Conservation (phyloP, 2,329 filamentous ascomycete species). For the Colletotrichum sp. region DNA sequence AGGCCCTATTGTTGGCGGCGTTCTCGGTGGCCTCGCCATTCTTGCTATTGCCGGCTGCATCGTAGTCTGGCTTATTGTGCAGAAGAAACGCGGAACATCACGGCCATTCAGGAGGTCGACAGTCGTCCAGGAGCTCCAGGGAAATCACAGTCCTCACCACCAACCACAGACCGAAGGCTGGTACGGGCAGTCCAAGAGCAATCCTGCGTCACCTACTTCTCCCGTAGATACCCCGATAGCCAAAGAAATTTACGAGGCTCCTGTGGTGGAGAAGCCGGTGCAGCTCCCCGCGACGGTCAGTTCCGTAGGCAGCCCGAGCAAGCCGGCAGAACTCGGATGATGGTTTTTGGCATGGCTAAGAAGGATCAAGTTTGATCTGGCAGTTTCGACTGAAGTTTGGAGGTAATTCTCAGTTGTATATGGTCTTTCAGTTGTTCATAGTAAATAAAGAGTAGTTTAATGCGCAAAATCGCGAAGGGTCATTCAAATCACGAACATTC, state of each 20-base stretch:
- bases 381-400: not conserved
- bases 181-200: not conserved
- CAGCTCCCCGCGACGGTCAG: not conserved
- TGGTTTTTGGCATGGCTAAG: not conserved
- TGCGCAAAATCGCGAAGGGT: not conserved
- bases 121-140: not conserved
- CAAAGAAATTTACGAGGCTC: not conserved
- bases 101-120: not conserved
- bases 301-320: not conserved
- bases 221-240: not conserved
- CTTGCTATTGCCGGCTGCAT: not conserved
- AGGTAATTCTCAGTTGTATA: not conserved
- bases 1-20: constrained; percentile 4
- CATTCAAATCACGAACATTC: not conserved
- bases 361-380: not conserved
- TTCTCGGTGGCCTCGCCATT: not conserved
- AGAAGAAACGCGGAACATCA: not conserved
- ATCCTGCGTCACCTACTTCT: not conserved
- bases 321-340: constrained; percentile 7
- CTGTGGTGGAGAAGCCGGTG: not conserved
- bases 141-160: not conserved
- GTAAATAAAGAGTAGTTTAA: not conserved
- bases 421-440: not conserved
- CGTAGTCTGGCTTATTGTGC: not conserved
- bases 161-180: not conserved